phyloP scores from a whole-genome alignment of 345 rosid species.

The Populus simonii region DNA sequence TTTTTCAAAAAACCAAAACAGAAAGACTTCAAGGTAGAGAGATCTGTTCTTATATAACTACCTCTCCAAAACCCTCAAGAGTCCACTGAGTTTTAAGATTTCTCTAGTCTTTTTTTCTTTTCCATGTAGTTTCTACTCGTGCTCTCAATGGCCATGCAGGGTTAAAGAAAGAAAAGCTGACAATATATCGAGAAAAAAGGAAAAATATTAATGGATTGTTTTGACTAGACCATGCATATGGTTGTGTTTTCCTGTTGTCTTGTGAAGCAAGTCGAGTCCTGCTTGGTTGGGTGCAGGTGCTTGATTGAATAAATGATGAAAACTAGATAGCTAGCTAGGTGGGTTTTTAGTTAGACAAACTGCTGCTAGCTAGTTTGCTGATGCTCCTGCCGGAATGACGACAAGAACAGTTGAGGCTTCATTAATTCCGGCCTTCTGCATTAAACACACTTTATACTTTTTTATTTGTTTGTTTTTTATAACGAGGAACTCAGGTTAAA shows the following conservation, averaged over 20 bases:
- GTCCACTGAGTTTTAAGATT: neutral
- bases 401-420: neutral
- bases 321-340: neutral
- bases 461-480: too few relatives aligned
- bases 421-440: neutral
- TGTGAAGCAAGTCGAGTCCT: neutral
- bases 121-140: neutral
- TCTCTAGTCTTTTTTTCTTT: neutral
- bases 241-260: neutral
- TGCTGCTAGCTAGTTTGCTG: neutral
- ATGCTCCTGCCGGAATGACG: neutral
- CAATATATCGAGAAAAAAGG: neutral
- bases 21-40: neutral
- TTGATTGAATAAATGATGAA: neutral
- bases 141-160: neutral
- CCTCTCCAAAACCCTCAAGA: neutral
- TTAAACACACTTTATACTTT: neutral
- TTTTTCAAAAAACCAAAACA: neutral
- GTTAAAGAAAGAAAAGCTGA: slow-evolving; percentile 3
- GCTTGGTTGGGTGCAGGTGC: neutral
- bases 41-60: neutral
- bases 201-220: neutral
- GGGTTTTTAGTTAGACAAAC: neutral
- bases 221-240: neutral
- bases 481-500: too few relatives aligned